A percentile compares a stretch with the other conserved stretches of the same genome.
phyloP scores from a whole-genome alignment of 306 rosid species.

The Sicyos baderoa region DNA sequence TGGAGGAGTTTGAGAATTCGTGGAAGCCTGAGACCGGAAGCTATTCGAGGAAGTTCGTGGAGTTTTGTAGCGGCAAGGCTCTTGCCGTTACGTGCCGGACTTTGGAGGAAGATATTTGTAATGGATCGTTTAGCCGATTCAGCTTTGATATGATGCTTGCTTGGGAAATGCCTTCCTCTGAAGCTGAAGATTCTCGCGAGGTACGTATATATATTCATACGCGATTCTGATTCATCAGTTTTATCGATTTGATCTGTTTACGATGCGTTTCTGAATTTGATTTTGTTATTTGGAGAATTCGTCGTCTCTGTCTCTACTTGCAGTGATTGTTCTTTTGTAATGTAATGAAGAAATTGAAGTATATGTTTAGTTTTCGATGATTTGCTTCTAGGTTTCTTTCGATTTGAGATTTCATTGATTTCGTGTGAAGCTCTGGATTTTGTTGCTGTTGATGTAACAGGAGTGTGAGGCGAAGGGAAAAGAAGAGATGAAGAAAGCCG shows the following conservation, averaged over 20 bases:
- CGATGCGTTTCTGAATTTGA: neutral
- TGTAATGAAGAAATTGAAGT: neutral
- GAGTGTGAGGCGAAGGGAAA: slow-evolving; percentile 59
- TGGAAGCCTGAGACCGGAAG: slow-evolving; percentile 43
- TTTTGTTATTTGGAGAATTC: neutral
- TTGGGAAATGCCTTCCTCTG: slow-evolving; percentile 64
- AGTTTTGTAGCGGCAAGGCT: slow-evolving; percentile 60
- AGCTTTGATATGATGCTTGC: slow-evolving; percentile 80
- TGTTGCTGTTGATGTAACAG: slow-evolving; percentile 33
- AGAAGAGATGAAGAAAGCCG: slow-evolving; percentile 45
- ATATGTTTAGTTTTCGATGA: neutral
- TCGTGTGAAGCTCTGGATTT: neutral
- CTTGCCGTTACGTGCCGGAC: slow-evolving; percentile 29
- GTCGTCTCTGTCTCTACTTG: neutral
- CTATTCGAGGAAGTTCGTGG: slow-evolving; percentile 53
- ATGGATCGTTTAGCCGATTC: slow-evolving; percentile 55
- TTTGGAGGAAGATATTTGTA: slow-evolving; percentile 40
- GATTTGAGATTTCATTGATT: slow-evolving; percentile 6
- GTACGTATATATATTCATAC: slow-evolving; percentile 24
- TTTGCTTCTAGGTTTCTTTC: neutral
- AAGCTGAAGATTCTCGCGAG: slow-evolving; percentile 31
- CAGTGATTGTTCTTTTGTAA: neutral
- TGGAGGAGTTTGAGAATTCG: slow-evolving; percentile 54
- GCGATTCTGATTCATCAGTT: neutral
- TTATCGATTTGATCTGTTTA: neutral